phyloP scores from a whole-genome alignment of 306 rosid genomes.

The Clitoria ternatea region DNA sequence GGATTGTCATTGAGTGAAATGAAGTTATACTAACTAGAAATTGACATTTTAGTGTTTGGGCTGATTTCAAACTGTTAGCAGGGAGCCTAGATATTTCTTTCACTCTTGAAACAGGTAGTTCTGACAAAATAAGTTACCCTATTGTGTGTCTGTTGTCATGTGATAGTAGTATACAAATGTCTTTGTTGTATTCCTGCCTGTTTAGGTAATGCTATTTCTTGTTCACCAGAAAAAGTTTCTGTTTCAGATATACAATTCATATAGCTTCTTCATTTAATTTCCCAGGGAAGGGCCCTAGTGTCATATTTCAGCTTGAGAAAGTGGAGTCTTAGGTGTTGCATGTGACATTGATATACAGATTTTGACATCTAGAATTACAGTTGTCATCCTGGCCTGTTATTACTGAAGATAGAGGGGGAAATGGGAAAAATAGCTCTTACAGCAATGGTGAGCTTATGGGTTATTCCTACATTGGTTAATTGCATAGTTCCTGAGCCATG shows the following conservation, averaged over 20 bases:
- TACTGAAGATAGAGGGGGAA: slow-evolving; percentile 3
- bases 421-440: slow-evolving; percentile 76
- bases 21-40: background rate
- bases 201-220: background rate
- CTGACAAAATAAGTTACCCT: background rate
- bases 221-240: background rate
- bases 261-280: background rate
- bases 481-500: slow-evolving; percentile 69
- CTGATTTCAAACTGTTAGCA: background rate
- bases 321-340: background rate
- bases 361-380: background rate
- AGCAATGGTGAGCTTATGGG: slow-evolving; percentile 72
- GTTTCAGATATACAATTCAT: background rate
- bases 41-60: background rate
- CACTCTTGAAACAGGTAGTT: background rate
- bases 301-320: slow-evolving; percentile 10
- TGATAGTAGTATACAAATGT: background rate
- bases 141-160: background rate
- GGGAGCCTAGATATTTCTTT: background rate
- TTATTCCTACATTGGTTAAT: slow-evolving; percentile 60
- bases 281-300: background rate
- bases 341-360: background rate
- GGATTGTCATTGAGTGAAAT: background rate
- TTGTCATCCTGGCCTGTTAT: background rate
- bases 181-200: slow-evolving; percentile 2